Evolutionary conservation across 208 protist genomes (phyloP), one percentile per base, ranked within the genome.

Genomic region (Tritrichomonas foetus): DNA sequence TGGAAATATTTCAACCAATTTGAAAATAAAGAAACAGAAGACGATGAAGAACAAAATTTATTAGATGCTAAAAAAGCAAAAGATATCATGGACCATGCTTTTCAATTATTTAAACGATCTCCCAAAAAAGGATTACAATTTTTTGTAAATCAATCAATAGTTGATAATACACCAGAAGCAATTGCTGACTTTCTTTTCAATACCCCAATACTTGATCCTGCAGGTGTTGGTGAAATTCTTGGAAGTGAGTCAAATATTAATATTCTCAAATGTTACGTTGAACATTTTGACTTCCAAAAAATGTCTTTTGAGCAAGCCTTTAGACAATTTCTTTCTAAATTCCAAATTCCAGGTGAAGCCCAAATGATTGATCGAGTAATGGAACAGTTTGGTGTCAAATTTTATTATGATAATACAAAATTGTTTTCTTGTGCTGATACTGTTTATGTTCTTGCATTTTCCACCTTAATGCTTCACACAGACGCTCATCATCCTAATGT

Each of bases 321-420:
- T 9, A 13, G 84, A 25, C 13, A 3, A 30, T 92, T 94, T 33
- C 44, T 95, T 13, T 49, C 93, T 33, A 93, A 94, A 50, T 95
- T 95, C 93, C 69, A 94, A 30, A 94, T 96, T 36, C 94, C 95
- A 5, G 96, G 96, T 36, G 96, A 96, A 94, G 66, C 93, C n/a
- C 96, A 96, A 94, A 96, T 96, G 95, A 96, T 96, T 72, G 94
- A 94, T 33, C 94, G 96, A 82, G 94, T 96, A 33, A 84, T 96
- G 93, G 95, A 96, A 94, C 82, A 74, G 13, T 96, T 96, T 89
- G 95, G 94, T 20, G 20, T 41, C 0, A 94, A 89, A 41, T 95
- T 94, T 84, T 96, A 72, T 44, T 75, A 75, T 44, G 72, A 95
- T 61, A 95, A 95, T 69, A 89, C 78, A 36, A 55, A 36, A 22